phyloP scores from a whole-genome alignment of 2,329 filamentous ascomycete genomes.

The Aureobasidium sp. region DNA sequence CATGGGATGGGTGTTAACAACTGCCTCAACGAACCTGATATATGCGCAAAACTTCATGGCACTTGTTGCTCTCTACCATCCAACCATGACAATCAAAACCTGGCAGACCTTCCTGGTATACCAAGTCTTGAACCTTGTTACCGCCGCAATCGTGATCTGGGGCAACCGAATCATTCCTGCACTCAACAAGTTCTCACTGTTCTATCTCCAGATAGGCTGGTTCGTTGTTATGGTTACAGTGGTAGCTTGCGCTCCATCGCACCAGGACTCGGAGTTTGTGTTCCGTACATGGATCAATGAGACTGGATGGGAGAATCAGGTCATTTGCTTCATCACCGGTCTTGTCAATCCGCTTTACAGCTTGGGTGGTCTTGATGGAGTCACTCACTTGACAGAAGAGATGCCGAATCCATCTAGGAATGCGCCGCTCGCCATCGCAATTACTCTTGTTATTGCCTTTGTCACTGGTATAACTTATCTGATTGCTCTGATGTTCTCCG shows the following conservation, averaged over 20 bases:
- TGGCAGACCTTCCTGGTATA: conserved; percentile 16
- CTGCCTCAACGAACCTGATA: conserved; percentile 14
- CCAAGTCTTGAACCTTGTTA: conserved; percentile 12
- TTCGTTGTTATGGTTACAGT: background rate
- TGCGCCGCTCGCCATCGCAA: conserved; percentile 43
- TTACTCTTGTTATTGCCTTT: conserved; percentile 38
- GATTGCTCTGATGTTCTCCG: conserved; percentile 46
- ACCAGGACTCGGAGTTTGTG: conserved; percentile 31
- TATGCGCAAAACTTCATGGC: conserved; percentile 15
- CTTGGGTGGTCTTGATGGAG: conserved; percentile 48
- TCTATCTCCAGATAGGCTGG: background rate
- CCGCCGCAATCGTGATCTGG: conserved; percentile 12
- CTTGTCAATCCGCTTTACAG: conserved; percentile 50
- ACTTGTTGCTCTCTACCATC: conserved; percentile 11
- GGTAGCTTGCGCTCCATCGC: background rate
- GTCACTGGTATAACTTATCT: conserved; percentile 46
- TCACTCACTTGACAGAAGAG: conserved; percentile 51
- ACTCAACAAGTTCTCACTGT: conserved; percentile 13
- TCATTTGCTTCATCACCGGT: conserved; percentile 49
- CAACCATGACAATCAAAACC: conserved; percentile 9
- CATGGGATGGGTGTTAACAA: conserved; percentile 14
- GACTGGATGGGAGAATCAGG: conserved; percentile 42
- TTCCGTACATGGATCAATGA: conserved; percentile 45
- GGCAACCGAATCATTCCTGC: conserved; percentile 15
- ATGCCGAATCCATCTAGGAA: conserved; percentile 45